Conservation (phyloP, 108 stramenopile species). For the Chaetoceros muelleri region DNA sequence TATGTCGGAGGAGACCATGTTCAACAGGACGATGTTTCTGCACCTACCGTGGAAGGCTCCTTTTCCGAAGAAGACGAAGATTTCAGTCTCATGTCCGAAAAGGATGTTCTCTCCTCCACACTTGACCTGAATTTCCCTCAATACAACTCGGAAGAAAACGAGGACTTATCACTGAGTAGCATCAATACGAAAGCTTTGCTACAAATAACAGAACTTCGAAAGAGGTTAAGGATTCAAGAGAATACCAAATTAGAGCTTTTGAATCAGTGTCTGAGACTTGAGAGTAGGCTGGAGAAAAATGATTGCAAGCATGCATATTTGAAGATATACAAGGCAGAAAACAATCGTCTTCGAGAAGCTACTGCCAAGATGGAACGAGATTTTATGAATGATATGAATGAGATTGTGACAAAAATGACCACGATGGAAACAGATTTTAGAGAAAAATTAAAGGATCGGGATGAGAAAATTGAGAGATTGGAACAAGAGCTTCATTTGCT, state of each 20-base stretch:
- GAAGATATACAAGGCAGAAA: background rate
- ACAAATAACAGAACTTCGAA: background rate
- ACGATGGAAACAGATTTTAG: background rate
- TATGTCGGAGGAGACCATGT: too few species aligned
- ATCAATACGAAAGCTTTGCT: background rate
- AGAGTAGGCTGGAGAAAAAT: background rate
- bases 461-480: background rate
- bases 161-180: background rate
- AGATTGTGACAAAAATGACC: background rate
- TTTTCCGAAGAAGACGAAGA: background rate
- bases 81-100: background rate
- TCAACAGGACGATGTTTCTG: background rate
- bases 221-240: background rate
- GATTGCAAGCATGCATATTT: background rate
- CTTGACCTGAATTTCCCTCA: background rate
- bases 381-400: background rate
- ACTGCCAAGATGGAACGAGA: background rate
- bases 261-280: background rate
- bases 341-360: background rate
- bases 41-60: background rate
- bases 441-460: background rate
- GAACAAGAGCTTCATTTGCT: background rate
- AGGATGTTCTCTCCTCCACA: background rate
- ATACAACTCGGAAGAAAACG: background rate
- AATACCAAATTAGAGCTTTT: background rate